These are phyloP conservation scores for Aspergillus ibericus DNA, from an alignment of 2,329 filamentous ascomycete genomes.

Conservation along the genomic window DNA sequence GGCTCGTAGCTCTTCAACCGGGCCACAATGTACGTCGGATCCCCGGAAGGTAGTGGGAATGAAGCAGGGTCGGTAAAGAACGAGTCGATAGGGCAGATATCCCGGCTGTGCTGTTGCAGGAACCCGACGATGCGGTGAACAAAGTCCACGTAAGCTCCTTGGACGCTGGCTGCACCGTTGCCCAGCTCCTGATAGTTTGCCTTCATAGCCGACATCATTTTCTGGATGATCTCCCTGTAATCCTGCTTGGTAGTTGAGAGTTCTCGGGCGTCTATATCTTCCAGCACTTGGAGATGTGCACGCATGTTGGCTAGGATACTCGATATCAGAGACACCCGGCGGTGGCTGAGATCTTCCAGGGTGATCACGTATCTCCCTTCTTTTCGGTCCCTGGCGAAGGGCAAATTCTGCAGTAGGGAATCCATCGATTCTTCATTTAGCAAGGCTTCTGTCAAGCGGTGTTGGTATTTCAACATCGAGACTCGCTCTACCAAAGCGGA, in stretches of 20 bases:
- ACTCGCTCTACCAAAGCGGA: constrained; percentile 59
- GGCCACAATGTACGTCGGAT: constrained; percentile 64
- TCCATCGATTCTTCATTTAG: constrained; percentile 50
- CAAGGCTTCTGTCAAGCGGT: constrained; percentile 56
- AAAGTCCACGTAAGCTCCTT: constrained; percentile 61
- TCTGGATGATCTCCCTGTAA: constrained; percentile 54
- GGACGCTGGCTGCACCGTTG: constrained; percentile 31
- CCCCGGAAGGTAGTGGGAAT: constrained; percentile 60
- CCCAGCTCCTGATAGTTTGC: constrained; percentile 59
- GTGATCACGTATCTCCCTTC: constrained; percentile 49
- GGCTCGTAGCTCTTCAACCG: constrained; percentile 60
- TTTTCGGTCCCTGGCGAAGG: constrained; percentile 49
- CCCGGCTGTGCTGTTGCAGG: constrained; percentile 60
- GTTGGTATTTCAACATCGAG: constrained; percentile 62
- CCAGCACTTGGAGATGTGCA: constrained; percentile 44
- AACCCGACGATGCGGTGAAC: constrained; percentile 61
- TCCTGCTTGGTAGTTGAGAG: constrained; percentile 41
- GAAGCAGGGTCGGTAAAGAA: constrained; percentile 62
- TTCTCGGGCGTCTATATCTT: constrained; percentile 32
- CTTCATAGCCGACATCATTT: constrained; percentile 63
- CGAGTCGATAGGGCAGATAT: constrained; percentile 54
- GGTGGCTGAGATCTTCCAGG: constrained; percentile 53
- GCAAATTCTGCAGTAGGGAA: constrained; percentile 57
- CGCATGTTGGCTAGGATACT: constrained; percentile 61
- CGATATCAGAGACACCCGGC: constrained; percentile 58